Evolutionary conservation across 805 yeast genomes (phyloP), one percentile per base, ranked within the genome.

Genomic region (Grigorovia yakushimaensis): DNA sequence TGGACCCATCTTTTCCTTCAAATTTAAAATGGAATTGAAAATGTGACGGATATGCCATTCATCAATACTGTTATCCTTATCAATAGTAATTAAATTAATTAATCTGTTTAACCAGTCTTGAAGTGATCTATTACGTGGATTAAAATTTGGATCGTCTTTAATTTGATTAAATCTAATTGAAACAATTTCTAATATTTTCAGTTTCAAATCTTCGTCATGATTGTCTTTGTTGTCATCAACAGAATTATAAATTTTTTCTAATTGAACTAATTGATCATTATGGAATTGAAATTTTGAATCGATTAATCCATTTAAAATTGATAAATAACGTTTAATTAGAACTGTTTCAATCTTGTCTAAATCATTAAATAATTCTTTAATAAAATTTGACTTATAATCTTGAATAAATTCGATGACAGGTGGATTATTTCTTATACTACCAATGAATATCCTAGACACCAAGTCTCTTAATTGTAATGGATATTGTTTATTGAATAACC

Each of bases 371-470:
- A 52, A 33, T 9, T 9, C n/a, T 5, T 22, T 37, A 17, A 33
- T 13, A 8, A 44, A 27, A 62, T 51, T 2, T 49, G 51, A 0
- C 4, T 39, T 17, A 36, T 36, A 21, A 3, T 38, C 49, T 39
- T 55, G 58, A 13, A 74, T 65, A 46, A 69, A 69, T 2, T 62
- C 62, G 2, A 73, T 52, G 0, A 88, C 88, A 2, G 74, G 76
- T 2, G 78, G 79, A 59, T 88, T 88, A 60, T 88, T 88, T 55
- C 96, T 73, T 41, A 88, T 62, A 4, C 89, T 65, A 5, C 86
- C 73, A 0, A 84, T 81, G 49, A 88, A 68, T 24, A 83, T 69
- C 50, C 88, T 70, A 13, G 79, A 74, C 1, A 79, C 62, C 41
- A 74, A 55, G 48, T 87, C 93, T 48, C 72, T 68, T 21, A 66